Evolutionary conservation across 352 stramenopile genomes (phyloP).

Genomic region (Phytophthora niederhauseri): DNA sequence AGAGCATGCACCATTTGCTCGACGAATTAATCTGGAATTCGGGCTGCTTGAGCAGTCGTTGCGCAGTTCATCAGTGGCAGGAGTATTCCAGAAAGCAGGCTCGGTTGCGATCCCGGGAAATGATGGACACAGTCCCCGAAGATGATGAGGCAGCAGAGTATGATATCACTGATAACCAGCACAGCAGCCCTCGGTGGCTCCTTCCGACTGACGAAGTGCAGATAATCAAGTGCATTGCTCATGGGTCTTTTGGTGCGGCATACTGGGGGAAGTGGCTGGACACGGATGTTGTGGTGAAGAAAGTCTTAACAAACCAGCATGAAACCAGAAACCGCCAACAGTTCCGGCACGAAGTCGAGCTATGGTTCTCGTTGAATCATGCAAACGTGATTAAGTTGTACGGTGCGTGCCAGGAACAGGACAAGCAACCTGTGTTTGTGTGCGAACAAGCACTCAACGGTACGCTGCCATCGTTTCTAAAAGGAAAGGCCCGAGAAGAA

Average conservation of each 20-base stretch:
- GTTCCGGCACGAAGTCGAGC: slow-evolving; percentile 22
- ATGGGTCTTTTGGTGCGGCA: slow-evolving; percentile 19
- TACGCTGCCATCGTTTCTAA: slow-evolving; percentile 1
- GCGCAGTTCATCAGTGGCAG: background rate
- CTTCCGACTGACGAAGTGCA: slow-evolving; percentile 18
- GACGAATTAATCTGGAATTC: background rate
- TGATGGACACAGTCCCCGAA: background rate
- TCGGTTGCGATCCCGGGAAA: background rate
- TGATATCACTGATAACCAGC: background rate
- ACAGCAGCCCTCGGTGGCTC: slow-evolving; percentile 2
- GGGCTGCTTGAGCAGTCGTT: background rate
- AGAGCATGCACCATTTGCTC: background rate
- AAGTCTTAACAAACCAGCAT: background rate
- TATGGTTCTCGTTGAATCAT: slow-evolving; percentile 37
- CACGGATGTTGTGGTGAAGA: slow-evolving; percentile 25
- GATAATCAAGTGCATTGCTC: background rate
- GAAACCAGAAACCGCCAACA: background rate
- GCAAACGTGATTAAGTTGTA: slow-evolving; percentile 21
- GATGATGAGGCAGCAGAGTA: background rate
- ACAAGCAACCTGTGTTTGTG: slow-evolving; percentile 9
- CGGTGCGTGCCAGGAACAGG: background rate
- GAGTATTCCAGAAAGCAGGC: background rate
- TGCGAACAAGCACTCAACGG: slow-evolving; percentile 5
- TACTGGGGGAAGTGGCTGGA: slow-evolving; percentile 23
- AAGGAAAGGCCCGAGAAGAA: background rate